Evolutionary conservation across 2,329 filamentous ascomycete species (phyloP).

Genomic region (Fusarium verticillioides): DNA sequence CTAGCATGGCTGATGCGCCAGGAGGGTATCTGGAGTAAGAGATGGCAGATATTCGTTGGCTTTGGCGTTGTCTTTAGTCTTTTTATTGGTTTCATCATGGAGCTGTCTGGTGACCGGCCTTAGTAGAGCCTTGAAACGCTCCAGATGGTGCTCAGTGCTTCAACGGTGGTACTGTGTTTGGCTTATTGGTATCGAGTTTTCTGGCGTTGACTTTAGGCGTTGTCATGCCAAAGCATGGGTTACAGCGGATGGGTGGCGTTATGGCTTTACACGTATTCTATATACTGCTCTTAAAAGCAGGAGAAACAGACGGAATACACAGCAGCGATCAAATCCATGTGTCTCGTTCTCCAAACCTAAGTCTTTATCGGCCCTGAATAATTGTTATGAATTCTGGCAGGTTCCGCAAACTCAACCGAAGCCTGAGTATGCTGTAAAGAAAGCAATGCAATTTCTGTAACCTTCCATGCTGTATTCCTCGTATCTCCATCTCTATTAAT

Average conservation of each 20-base stretch:
- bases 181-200: slow-evolving; percentile 57
- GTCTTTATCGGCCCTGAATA: neutral
- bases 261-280: slow-evolving; percentile 4
- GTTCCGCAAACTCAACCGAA: neutral
- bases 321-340: neutral
- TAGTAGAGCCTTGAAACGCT: slow-evolving; percentile 7
- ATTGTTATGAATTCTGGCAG: neutral
- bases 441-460: neutral
- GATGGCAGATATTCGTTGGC: slow-evolving; percentile 87
- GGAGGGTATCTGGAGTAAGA: slow-evolving; percentile 85
- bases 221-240: neutral
- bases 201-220: slow-evolving; percentile 39
- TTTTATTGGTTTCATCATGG: slow-evolving; percentile 75
- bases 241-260: slow-evolving; percentile 5
- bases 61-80: slow-evolving; percentile 86
- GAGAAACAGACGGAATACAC: neutral
- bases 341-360: neutral
- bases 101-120: slow-evolving; percentile 52
- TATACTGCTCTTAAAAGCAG: neutral
- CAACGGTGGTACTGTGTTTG: neutral
- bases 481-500: slow-evolving; percentile 17
- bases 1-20: slow-evolving; percentile 87
- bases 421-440: accelerated
- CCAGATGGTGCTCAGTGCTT: neutral
- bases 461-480: neutral